These are phyloP conservation scores for Didymella exigua DNA, from an alignment of 2,329 filamentous ascomycete genomes.

Conservation along the genomic window DNA sequence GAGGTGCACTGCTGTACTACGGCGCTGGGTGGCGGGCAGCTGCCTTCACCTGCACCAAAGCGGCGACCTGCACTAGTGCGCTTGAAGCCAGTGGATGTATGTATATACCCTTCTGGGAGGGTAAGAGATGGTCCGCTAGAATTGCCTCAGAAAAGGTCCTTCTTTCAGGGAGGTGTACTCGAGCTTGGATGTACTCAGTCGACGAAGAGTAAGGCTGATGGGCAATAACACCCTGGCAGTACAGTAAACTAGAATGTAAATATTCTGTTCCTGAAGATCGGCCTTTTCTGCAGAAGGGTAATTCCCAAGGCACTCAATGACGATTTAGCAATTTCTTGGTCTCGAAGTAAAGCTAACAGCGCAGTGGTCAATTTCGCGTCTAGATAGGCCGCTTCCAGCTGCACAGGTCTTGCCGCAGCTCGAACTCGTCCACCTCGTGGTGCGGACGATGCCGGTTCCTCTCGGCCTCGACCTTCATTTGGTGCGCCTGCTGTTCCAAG, in stretches of 20 bases:
- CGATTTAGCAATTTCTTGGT: too few species aligned
- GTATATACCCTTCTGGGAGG: too few species aligned
- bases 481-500: slow-evolving; percentile 51
- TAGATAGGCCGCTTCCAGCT: slow-evolving; percentile 51
- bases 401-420: slow-evolving; percentile 54
- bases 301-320: too few species aligned
- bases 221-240: too few species aligned
- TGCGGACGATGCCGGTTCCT: slow-evolving; percentile 41
- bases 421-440: slow-evolving; percentile 57
- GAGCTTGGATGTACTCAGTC: not conserved
- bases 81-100: not conserved
- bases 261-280: too few species aligned
- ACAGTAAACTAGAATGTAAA: too few species aligned
- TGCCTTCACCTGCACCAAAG: not conserved
- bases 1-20: not conserved
- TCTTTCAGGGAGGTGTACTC: not conserved
- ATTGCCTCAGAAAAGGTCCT: too few species aligned
- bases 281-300: too few species aligned
- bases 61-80: not conserved
- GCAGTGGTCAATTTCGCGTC: not conserved
- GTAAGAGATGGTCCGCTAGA: too few species aligned
- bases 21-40: not conserved
- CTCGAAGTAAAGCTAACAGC: too few species aligned
- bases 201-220: too few species aligned
- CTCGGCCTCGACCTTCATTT: slow-evolving; percentile 50